A percentile compares a stretch with the other conserved stretches of the same genome.
Evolutionary conservation across 768 basidiomycete species (phyloP).

Genomic region (Russula ochroleuca): DNA sequence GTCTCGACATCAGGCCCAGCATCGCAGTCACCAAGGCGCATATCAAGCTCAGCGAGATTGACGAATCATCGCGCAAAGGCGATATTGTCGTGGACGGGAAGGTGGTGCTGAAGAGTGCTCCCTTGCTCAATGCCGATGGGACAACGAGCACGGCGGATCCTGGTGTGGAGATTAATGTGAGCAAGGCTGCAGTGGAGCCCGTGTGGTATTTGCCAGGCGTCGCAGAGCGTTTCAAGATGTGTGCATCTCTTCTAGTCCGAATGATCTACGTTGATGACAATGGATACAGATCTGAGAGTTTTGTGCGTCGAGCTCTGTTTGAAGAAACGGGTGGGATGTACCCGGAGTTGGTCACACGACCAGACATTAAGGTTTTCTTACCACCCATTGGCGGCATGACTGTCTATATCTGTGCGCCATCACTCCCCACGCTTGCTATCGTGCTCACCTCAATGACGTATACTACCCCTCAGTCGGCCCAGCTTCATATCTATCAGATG

Average conservation of each 20-base stretch:
- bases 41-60: conserved; percentile 91
- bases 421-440: neutral
- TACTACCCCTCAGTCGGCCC: conserved; percentile 58
- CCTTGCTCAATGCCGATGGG: conserved; percentile 61
- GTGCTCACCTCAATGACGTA: neutral
- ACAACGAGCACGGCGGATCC: conserved; percentile 51
- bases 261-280: neutral
- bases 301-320: conserved; percentile 87
- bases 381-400: conserved; percentile 91
- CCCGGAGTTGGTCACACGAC: conserved; percentile 91
- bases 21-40: conserved; percentile 92
- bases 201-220: conserved; percentile 95
- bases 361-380: conserved; percentile 93
- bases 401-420: conserved; percentile 77
- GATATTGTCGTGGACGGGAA: conserved; percentile 75
- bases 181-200: conserved; percentile 93
- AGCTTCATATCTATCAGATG: conserved; percentile 70
- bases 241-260: conserved; percentile 33
- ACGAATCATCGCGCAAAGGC: conserved; percentile 71
- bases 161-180: conserved; percentile 84
- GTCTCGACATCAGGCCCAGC: conserved; percentile 84
- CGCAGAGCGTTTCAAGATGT: conserved; percentile 92
- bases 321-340: conserved; percentile 97
- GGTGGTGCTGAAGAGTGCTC: conserved; percentile 67
- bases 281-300: conserved; percentile 62